Percentiles rank a stretch among this genome's conserved stretches.
Conservation (phyloP, 768 basidiomycete genomes). For the Podaxis sp. region DNA sequence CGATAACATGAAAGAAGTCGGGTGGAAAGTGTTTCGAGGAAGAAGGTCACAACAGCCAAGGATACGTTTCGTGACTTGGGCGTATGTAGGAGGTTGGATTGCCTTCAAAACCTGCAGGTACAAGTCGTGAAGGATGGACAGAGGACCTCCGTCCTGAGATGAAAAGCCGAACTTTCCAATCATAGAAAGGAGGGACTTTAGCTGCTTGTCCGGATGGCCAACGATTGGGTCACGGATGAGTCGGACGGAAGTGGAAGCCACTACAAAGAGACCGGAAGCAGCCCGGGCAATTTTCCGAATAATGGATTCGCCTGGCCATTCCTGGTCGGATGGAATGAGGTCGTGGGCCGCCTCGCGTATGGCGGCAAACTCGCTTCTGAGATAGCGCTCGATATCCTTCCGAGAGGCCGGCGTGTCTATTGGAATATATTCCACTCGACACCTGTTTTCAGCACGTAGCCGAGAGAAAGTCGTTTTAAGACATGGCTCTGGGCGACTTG, state of each 20-base stretch:
- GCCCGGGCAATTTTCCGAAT: neutral
- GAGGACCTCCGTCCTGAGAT: neutral
- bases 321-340: neutral
- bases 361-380: neutral
- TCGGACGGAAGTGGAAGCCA: neutral
- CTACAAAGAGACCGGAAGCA: conserved; percentile 9
- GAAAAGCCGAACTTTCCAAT: neutral
- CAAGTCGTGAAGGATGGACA: neutral
- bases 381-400: conserved; percentile 6
- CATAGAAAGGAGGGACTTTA: neutral
- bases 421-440: neutral
- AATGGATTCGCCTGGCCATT: neutral
- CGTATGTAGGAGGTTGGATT: neutral
- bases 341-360: neutral
- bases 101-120: neutral
- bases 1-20: conserved; percentile 3
- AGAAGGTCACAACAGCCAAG: conserved; percentile 5
- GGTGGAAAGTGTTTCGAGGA: neutral
- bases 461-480: neutral
- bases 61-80: neutral
- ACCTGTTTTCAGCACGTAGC: neutral
- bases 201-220: neutral
- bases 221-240: neutral
- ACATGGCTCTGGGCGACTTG: conserved; percentile 4
- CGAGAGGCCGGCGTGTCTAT: neutral